These are phyloP conservation scores for Arctium minus DNA, from an alignment of 129 eudicot species.

Conservation along the genomic window DNA sequence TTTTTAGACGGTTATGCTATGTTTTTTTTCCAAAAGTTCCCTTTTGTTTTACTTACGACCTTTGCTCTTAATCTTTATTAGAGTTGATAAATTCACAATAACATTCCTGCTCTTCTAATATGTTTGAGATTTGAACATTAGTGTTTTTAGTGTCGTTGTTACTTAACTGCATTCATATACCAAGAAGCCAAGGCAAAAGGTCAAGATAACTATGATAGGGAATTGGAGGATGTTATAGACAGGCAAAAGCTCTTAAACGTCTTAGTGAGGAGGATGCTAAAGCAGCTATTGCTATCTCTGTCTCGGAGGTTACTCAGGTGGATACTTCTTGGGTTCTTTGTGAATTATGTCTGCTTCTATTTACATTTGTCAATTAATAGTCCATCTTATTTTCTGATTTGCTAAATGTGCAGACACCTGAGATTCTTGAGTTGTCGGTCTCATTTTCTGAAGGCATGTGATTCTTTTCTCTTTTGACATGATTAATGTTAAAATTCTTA, in stretches of 20 bases:
- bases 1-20: background rate
- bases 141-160: background rate
- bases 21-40: background rate
- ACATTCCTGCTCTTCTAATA: background rate
- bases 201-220: constrained; percentile 78
- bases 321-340: background rate
- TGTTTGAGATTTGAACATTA: background rate
- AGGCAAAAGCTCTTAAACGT: constrained; percentile 92
- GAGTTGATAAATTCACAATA: background rate
- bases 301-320: constrained; percentile 87
- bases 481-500: too few relatives aligned
- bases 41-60: background rate
- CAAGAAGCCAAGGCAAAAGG: constrained; percentile 80
- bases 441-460: too few relatives aligned
- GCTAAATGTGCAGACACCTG: constrained; percentile 62
- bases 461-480: too few relatives aligned
- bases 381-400: background rate
- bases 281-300: too few relatives aligned
- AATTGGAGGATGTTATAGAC: constrained; percentile 91
- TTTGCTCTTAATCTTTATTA: background rate
- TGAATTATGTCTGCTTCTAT: background rate
- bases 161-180: constrained; percentile 54
- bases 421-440: constrained; percentile 68
- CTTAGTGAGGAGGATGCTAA: constrained; percentile 97
- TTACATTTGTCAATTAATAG: background rate